Base-by-base conservation (phyloP, 768 basidiomycete genomes). In the Agrocybe pediades region DNA sequence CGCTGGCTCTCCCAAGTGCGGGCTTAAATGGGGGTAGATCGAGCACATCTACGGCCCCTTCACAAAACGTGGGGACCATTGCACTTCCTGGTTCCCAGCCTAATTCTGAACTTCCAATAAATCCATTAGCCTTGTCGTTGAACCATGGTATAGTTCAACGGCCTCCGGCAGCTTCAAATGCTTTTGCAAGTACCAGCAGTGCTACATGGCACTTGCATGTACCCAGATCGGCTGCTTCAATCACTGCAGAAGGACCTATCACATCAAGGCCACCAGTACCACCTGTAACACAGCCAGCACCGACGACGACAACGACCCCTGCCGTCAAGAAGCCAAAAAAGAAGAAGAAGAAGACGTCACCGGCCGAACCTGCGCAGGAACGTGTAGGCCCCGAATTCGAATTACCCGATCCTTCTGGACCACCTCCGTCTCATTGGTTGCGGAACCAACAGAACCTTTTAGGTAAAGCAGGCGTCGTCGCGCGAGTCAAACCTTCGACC, bases 61-160 rank as follows among this genome's bases (percentile, higher is more conserved):
- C 79, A 85, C 80, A 88, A 88, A 91, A 92, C 83, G 90, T 92
- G 90, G 90, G 89, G 90, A 87, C 90, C 88, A 91, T 91, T 92
- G 90, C 90, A 92, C 90, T 92, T 90, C 88, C 88, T 91, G 90
- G 90, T 84, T 89, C 88, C 89, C 90, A 88, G 77, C 79, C 76
- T 72, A 78, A 77, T 88, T 88, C 88, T 91, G 87, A 92, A 91
- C 80, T 86, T 75, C 81, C 88, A 74, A 80, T 86, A 78, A 74
- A 83, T 78, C 84, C 86, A 83, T 71, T 86, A 90, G 88, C 83
- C 77, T 80, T 78, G 75, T 78, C 80, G 70, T 74, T 77, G 73
- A 78, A 71, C 63, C 69, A 68, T 68, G 68, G 66, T 59, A 59
- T 59, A 57, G 65, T 71, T 72, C 62, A 61, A 62, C 74, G 70